Evolutionary conservation across 176 grass and related monocot genomes (phyloP).

Genomic region (Neostapfia colusana): DNA sequence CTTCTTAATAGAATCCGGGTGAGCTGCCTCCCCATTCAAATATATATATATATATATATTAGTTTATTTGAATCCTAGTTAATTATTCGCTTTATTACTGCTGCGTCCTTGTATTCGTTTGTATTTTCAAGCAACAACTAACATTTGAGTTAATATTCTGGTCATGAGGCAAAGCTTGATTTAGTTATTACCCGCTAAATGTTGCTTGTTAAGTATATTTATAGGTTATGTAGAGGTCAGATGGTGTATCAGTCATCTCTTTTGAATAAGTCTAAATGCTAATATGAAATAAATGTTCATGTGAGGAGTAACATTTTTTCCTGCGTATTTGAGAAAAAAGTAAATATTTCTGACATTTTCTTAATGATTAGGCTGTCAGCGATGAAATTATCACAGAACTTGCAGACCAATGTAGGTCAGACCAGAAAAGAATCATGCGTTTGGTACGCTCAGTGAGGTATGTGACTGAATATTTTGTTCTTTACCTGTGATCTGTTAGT

Average conservation of each 20-base stretch:
- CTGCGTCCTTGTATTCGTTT: neutral
- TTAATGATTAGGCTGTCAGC: slow-evolving; percentile 54
- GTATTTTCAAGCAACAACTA: neutral
- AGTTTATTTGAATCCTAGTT: neutral
- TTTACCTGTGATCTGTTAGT: neutral
- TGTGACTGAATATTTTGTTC: slow-evolving; percentile 31
- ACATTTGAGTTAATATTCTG: neutral
- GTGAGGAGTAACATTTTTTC: neutral
- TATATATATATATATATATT: slow-evolving; percentile 27
- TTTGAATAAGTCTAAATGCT: neutral
- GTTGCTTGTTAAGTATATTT: neutral
- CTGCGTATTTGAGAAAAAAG: too few relatives aligned
- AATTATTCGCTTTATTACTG: neutral
- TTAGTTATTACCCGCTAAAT: neutral
- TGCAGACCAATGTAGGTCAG: slow-evolving; percentile 56
- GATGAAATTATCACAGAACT: slow-evolving; percentile 87
- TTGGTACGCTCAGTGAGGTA: slow-evolving; percentile 66
- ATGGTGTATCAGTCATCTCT: neutral
- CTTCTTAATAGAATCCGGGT: too few relatives aligned
- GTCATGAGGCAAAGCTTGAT: neutral
- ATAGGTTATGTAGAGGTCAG: too few relatives aligned
- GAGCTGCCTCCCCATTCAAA: too few relatives aligned
- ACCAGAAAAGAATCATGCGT: slow-evolving; percentile 68
- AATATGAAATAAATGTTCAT: neutral
- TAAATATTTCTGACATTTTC: slow-evolving; percentile 9